Evolutionary conservation across 2,329 filamentous ascomycete species (phyloP), one percentile per base, ranked within the genome.

Genomic region (Scorias spongiosa): DNA sequence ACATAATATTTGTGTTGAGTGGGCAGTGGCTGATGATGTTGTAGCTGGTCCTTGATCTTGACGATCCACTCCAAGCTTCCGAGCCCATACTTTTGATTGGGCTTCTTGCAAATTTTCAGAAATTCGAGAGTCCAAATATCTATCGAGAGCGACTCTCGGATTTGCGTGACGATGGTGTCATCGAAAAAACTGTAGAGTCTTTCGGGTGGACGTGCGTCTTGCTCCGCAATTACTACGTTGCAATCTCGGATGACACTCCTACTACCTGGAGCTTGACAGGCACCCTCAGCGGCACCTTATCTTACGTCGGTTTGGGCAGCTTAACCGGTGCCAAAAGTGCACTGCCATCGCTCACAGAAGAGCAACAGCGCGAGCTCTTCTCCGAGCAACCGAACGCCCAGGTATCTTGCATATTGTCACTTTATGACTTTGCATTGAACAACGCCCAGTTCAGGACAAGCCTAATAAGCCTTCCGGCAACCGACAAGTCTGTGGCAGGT

Each of bases 61-160:
- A 86, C 48, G 71, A 73, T 18, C 69, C 75, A 29, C 66, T 70
- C 14, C 71, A 73, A 55, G 76, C 76, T 46, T 74, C 43, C 38
- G 76, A 84, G 46, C 82, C 89, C 0, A 87, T 95, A 52, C 76
- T 81, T 11, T 74, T 96, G 9, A 71, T 95, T 15, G 89, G 89
- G 10, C 71, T 96, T 3, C 69, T 98, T 43, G 84, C 85, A 51
- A 98, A 96, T 65, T 96, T 96, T 72, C 96, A 98, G 73, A 98
- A 96, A 63, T 98, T 98, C 57, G 91, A 98, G 63, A 89, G 93
- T 45, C 88, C 94, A 60, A 98, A 98, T 54, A 89, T 89, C 0
- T 98, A 98, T 56, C 82, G 91, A 55, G 69, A 93, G 49, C 83
- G 89, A 26, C 73, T 98, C 12, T 87, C 89, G 54, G 88, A 96